Percentiles rank a stretch among this genome's conserved stretches.
Conservation (phyloP, 1,284 basidiomycete species). For the Malassezia caprae region DNA sequence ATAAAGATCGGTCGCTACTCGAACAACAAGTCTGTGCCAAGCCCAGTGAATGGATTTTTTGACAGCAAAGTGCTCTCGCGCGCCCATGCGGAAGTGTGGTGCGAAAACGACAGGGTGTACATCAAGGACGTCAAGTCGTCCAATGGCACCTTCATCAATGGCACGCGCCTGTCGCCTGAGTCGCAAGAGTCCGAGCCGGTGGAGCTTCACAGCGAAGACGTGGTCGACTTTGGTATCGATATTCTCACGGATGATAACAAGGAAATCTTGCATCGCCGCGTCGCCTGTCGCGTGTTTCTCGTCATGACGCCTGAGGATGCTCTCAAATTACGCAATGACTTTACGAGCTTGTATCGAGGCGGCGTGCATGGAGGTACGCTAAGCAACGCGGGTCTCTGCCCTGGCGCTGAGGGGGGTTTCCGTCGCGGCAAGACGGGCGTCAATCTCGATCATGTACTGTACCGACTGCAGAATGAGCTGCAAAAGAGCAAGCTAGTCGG, state of each 20-base stretch:
- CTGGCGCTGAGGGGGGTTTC: conserved; percentile 42
- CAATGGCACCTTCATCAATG: conserved; percentile 97
- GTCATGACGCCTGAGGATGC: conserved; percentile 78
- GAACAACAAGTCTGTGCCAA: conserved; percentile 87
- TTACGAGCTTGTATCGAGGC: conserved; percentile 42
- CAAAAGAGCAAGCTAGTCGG: conserved; percentile 88
- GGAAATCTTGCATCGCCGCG: conserved; percentile 95
- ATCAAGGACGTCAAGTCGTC: conserved; percentile 98
- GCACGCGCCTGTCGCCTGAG: conserved; percentile 79
- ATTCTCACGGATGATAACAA: conserved; percentile 98
- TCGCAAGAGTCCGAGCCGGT: conserved; percentile 84
- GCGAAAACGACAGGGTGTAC: conserved; percentile 61
- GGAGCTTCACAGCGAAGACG: conserved; percentile 87
- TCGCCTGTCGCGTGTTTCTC: conserved; percentile 83
- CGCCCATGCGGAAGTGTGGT: conserved; percentile 97
- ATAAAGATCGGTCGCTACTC: conserved; percentile 97
- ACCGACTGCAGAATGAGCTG: conserved; percentile 71
- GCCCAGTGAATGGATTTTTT: conserved; percentile 90
- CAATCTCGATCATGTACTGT: conserved; percentile 71
- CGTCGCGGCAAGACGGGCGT: conserved; percentile 44
- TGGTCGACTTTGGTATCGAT: conserved; percentile 96
- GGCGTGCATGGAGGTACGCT: conserved; percentile 37
- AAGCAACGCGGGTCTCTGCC: conserved; percentile 37
- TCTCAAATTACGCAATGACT: conserved; percentile 40
- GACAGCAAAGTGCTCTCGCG: conserved; percentile 91